A percentile compares a stretch with the other conserved stretches of the same genome.
Evolutionary conservation across 1,284 basidiomycete genomes (phyloP).

Genomic region (Pisolithus thermaeus): DNA sequence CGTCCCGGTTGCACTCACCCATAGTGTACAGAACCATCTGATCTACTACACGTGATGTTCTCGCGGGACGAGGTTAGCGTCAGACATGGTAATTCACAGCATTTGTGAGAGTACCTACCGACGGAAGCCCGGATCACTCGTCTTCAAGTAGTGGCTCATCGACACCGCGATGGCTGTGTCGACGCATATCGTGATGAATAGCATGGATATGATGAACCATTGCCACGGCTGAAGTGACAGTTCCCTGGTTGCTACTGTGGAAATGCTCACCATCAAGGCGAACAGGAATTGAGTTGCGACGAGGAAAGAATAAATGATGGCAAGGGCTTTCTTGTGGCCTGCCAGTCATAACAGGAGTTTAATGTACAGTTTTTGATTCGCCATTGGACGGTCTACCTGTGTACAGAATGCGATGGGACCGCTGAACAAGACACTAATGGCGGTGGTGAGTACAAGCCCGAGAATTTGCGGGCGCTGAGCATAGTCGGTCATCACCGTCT

Average conservation of each 20-base stretch:
- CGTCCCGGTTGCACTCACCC: not conserved
- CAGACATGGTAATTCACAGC: no score
- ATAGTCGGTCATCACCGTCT: not conserved
- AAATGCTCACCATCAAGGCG: not conserved
- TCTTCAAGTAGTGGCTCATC: not conserved
- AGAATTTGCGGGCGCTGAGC: not conserved
- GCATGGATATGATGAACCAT: not conserved
- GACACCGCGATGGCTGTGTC: not conserved
- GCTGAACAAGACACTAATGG: not conserved
- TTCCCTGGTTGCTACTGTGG: not conserved
- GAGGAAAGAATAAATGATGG: no score
- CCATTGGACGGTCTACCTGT: not conserved
- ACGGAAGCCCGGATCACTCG: not conserved
- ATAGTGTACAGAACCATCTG: not conserved
- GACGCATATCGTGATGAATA: not conserved
- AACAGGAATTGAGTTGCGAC: no score
- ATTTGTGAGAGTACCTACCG: not conserved
- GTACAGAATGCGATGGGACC: not conserved
- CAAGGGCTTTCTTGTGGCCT: not conserved
- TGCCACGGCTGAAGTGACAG: not conserved
- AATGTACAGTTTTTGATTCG: not conserved
- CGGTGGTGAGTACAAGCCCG: not conserved
- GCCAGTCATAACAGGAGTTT: not conserved
- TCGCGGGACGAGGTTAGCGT: not conserved
- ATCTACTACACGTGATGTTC: not conserved